Conservation (phyloP, 2,329 filamentous ascomycete genomes). For the Colletotrichum siamense region DNA sequence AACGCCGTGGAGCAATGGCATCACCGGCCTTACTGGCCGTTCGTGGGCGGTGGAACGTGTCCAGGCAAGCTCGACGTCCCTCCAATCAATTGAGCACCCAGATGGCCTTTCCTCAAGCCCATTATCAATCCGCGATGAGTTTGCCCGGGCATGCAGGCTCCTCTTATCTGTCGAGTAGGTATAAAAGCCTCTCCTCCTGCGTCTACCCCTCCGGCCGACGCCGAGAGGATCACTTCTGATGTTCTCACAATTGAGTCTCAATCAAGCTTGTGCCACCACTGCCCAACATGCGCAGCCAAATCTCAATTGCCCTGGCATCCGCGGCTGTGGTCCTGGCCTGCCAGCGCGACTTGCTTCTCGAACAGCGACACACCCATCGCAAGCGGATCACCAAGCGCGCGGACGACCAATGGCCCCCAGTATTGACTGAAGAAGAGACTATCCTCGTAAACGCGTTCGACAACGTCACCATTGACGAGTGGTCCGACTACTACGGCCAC, state of each 20-base stretch:
- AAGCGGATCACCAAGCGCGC: constrained; percentile 34
- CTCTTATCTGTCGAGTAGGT: background rate
- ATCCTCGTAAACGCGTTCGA: constrained; percentile 41
- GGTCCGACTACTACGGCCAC: constrained; percentile 44
- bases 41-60: background rate
- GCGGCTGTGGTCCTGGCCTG: constrained; percentile 31
- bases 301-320: constrained; percentile 22
- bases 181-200: background rate
- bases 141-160: background rate
- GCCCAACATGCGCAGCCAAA: constrained; percentile 1
- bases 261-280: background rate
- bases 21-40: background rate
- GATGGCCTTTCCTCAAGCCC: background rate
- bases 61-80: background rate
- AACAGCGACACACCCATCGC: constrained; percentile 35
- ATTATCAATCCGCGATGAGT: background rate
- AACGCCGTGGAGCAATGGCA: background rate
- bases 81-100: background rate
- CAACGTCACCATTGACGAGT: constrained; percentile 40
- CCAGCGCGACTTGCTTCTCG: constrained; percentile 31
- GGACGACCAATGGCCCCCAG: constrained; percentile 37
- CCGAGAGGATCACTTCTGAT: background rate
- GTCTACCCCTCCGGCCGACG: background rate
- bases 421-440: constrained; percentile 37
- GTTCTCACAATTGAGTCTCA: background rate